These are phyloP conservation scores for Pseudogymnoascus sp. DNA, from an alignment of 2,329 filamentous ascomycete genomes.

Conservation along the genomic window DNA sequence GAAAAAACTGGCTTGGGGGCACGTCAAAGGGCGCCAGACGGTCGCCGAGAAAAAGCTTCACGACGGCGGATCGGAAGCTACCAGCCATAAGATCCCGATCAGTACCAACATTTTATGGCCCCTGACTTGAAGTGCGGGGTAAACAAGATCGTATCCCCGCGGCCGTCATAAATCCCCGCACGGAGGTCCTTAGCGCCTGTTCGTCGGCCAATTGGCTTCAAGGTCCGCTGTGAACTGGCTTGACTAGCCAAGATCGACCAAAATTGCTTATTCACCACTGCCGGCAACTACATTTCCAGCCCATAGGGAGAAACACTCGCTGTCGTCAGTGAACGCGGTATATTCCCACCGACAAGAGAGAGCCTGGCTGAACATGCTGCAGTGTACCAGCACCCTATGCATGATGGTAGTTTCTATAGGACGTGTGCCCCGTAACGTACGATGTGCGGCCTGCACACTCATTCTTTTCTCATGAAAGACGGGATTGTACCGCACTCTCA, in stretches of 20 bases:
- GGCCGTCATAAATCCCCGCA: background rate
- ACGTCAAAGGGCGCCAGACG: background rate
- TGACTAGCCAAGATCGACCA: background rate
- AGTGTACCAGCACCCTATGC: background rate
- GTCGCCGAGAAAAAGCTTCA: background rate
- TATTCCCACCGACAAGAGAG: background rate
- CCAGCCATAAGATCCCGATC: background rate
- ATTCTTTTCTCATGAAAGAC: background rate
- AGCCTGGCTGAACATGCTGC: background rate
- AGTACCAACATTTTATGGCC: background rate
- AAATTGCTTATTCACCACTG: background rate
- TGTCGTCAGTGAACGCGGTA: background rate
- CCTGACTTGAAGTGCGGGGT: constrained; percentile 1
- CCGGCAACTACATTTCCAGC: background rate
- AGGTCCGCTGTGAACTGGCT: background rate
- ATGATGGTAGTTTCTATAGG: background rate
- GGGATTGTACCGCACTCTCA: background rate
- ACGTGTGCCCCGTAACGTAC: no score
- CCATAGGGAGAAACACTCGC: background rate
- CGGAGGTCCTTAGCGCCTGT: background rate
- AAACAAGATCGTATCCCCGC: background rate
- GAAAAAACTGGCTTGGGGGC: background rate
- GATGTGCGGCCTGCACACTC: background rate
- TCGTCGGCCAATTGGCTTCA: background rate
- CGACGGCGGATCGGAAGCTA: background rate